These are phyloP conservation scores for Geopyxis carbonaria DNA, from an alignment of 495 filamentous ascomycete genomes.

Conservation along the genomic window DNA sequence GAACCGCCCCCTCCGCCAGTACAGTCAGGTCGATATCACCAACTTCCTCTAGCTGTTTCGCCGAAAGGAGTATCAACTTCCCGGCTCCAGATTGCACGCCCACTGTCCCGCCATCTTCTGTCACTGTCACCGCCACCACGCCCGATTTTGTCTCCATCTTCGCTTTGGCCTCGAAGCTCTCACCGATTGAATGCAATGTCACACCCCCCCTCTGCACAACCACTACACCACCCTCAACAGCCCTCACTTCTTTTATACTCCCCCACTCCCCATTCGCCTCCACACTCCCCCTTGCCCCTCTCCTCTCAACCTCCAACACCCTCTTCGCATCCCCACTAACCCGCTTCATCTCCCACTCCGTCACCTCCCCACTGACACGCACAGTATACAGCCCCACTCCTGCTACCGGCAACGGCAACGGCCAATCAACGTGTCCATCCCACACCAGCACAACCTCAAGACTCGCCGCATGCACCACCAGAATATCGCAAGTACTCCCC, in stretches of 20 bases:
- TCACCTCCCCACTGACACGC: conserved; percentile 7
- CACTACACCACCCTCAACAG: conserved; percentile 10
- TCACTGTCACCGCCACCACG: conserved; percentile 1
- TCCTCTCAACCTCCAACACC: conserved; percentile 6
- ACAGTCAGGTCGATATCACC: no score
- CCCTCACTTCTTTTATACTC: conserved; percentile 7
- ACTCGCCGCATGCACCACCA: conserved; percentile 18
- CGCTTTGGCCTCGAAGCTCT: neutral
- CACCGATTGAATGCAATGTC: conserved; percentile 11
- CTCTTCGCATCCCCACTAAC: neutral
- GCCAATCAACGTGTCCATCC: conserved; percentile 18
- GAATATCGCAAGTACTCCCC: conserved; percentile 15
- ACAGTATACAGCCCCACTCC: conserved; percentile 9
- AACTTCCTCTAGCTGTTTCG: no score
- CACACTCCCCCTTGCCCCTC: conserved; percentile 7
- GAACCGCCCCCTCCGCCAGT: no score
- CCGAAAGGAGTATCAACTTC: no score
- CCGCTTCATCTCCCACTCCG: neutral
- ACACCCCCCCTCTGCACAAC: conserved; percentile 12
- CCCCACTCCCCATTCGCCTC: conserved; percentile 8
- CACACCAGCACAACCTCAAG: conserved; percentile 18
- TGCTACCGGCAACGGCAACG: conserved; percentile 12
- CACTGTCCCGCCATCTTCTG: neutral
- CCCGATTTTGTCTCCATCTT: conserved; percentile 11
- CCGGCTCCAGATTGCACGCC: no score